Conservation (phyloP, 164 flowering plant species). For the Vitis labrusca region DNA sequence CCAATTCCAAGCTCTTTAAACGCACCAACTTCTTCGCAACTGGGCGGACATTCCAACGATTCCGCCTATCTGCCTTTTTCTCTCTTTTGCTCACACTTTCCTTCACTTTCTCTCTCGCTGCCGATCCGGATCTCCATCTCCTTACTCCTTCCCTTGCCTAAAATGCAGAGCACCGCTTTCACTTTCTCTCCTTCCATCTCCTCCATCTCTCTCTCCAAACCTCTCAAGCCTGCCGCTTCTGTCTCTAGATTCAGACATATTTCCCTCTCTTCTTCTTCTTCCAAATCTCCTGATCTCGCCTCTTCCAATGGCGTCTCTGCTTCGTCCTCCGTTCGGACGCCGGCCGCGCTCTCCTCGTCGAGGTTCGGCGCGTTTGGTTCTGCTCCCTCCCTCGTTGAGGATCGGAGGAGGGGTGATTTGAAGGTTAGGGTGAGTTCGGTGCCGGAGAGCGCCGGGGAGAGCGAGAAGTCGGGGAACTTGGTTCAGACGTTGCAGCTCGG, state of each 20-base stretch:
- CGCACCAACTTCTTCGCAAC: slow-evolving; percentile 9
- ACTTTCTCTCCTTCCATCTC: slow-evolving; percentile 35
- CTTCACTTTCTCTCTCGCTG: slow-evolving; percentile 1
- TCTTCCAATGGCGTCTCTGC: slow-evolving; percentile 23
- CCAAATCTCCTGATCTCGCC: slow-evolving; percentile 24
- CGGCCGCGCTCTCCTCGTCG: slow-evolving; percentile 6
- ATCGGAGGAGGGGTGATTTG: slow-evolving; percentile 24
- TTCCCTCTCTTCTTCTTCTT: slow-evolving; percentile 21
- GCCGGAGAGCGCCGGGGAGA: slow-evolving; percentile 46
- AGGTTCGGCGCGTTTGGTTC: slow-evolving; percentile 18
- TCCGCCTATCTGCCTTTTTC: background rate
- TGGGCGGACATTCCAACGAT: slow-evolving; percentile 14
- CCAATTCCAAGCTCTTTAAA: background rate
- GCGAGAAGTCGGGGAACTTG: slow-evolving; percentile 24
- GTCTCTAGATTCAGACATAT: slow-evolving; percentile 21
- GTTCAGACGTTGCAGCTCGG: slow-evolving; percentile 56
- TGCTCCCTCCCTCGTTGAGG: slow-evolving; percentile 17
- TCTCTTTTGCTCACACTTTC: background rate
- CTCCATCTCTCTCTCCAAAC: slow-evolving; percentile 29
- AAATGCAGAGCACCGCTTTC: slow-evolving; percentile 57
- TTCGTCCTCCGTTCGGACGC: slow-evolving; percentile 12
- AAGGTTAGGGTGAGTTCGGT: slow-evolving; percentile 37
- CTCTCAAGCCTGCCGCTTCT: slow-evolving; percentile 9
- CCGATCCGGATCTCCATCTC: slow-evolving; percentile 15
- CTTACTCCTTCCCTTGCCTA: background rate